Base-by-base conservation (phyloP, 441 rosid species). In the Pelargonium australe region DNA sequence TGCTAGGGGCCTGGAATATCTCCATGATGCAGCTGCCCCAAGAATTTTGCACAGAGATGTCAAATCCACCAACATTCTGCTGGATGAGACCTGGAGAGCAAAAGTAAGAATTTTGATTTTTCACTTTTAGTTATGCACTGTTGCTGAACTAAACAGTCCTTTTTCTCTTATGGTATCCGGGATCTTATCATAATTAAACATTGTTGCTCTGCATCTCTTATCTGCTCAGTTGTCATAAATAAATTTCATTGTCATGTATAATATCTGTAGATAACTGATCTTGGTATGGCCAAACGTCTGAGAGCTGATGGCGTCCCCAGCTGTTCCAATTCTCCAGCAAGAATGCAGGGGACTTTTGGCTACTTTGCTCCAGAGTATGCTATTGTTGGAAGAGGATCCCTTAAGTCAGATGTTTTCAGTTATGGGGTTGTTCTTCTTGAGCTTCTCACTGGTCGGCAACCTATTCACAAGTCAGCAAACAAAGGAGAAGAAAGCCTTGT, bases 301-400 rank as follows among this genome's bases (percentile, higher is more conserved):
- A 82, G 85, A 69, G 87, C 85, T 25, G 99, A 94, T 71, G 97
- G 89, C 53, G 71, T 81, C 67, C 79, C 95, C 25, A 94, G 99
- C 67, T 80, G 85, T 80, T 86, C 95, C 61, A 94, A 76, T 81
- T 94, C 99, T 79, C 99, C 99, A 0, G 89, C 91, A 66, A 83
- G 96, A 78, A 84, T 94, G 81, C 97, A 91, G 77, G 99, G 99
- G 28, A 91, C 97, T 25, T 94, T 94, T 77, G 96, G 99, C 69
- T 94, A 94, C 80, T 91, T 94, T 81, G 99, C 97, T 10, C 99
- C 99, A 7, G 97, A 94, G 77, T 94, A 88, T 55, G 97, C 96
- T 8, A 89, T 91, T 69, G 79, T 89, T 60, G 97, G 99, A 80
- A 85, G 95, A 76, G 95, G 95, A 64, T 94, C 97, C 31, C 85